Evolutionary conservation across 2,329 filamentous ascomycete genomes (phyloP), one percentile per base, ranked within the genome.

Genomic region (Paecilomyces dactylethromorphus): DNA sequence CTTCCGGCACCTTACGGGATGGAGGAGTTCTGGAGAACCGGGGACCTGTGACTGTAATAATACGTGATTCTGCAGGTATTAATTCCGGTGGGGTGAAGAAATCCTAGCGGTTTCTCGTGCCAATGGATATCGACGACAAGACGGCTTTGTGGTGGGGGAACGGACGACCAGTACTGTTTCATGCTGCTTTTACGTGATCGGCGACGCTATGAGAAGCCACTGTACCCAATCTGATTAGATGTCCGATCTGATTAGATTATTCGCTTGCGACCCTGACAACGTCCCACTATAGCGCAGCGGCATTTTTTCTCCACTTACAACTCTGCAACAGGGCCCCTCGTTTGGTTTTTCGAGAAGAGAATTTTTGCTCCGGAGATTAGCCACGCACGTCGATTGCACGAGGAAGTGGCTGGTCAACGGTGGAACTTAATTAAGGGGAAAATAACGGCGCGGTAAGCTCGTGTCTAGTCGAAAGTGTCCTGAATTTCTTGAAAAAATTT

Each of bases 221-320:
- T 29, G 2, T 52, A n/a, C 50, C 54, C 32, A 55, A 67, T 67
- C 64, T 66, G 65, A 67, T 67, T 66, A 67, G 65, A 67, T 67
- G 62, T 31, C 54, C 22, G 33, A 67, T 66, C 65, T 64, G 65
- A 67, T 67, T 63, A 66, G 64, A 65, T 66, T 26, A 22, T 21
- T 58, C 58, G 49, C 15, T 56, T 60, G 8, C 49, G 58, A 8
- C 15, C 6, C 10, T 32, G 3, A 18, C 39, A 45, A 45, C n/a
- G 39, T 45, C n/a, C 39, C 39, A 45, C 39, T 45, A 18, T 45
- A 45, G 39, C 39, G 39, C 21, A 3, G 39, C 8, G 39, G 39
- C 8, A 45, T 45, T 45, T 45, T 45, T 18, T 45, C 39, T 45
- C 39, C 39, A 45, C 35, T 45, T 45, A 45, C 8, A 1, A 45